Evolutionary conservation across 768 basidiomycete species (phyloP).

Genomic region (Nidula microcarpa): DNA sequence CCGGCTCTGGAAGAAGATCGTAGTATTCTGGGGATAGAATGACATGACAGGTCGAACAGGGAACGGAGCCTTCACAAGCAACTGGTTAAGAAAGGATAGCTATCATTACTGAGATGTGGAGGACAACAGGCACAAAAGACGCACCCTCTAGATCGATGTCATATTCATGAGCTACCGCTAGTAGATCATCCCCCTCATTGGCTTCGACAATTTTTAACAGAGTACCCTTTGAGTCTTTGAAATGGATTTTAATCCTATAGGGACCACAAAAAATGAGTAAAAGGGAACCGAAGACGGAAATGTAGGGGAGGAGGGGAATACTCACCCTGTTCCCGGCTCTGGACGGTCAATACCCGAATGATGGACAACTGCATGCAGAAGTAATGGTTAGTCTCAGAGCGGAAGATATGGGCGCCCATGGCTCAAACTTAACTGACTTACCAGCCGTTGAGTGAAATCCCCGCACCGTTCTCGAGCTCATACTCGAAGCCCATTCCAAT

Average conservation of each 20-base stretch:
- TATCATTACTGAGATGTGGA: not conserved
- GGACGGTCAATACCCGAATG: constrained; percentile 19
- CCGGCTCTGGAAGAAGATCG: constrained; percentile 86
- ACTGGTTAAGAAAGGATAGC: constrained; percentile 44
- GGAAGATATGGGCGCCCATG: not conserved
- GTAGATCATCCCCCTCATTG: constrained; percentile 90
- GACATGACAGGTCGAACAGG: constrained; percentile 97
- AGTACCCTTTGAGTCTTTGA: constrained; percentile 83
- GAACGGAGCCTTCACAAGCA: constrained; percentile 94
- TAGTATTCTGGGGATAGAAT: constrained; percentile 81
- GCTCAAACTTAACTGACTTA: constrained; percentile 3
- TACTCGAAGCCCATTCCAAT: too few relatives aligned
- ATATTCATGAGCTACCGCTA: constrained; percentile 90
- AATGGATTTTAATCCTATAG: constrained; percentile 81
- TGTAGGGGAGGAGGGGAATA: constrained; percentile 1
- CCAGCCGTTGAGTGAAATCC: constrained; percentile 16
- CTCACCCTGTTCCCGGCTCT: constrained; percentile 22
- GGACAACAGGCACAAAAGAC: constrained; percentile 11
- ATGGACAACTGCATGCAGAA: constrained; percentile 3
- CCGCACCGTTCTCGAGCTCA: too few relatives aligned
- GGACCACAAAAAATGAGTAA: constrained; percentile 1
- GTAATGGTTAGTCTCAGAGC: constrained; percentile 2
- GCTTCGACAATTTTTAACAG: constrained; percentile 84
- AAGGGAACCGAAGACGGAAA: constrained; percentile 1
- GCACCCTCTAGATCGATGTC: constrained; percentile 96